phyloP scores from a whole-genome alignment of 345 rosid species.

The Sapria himalayana region DNA sequence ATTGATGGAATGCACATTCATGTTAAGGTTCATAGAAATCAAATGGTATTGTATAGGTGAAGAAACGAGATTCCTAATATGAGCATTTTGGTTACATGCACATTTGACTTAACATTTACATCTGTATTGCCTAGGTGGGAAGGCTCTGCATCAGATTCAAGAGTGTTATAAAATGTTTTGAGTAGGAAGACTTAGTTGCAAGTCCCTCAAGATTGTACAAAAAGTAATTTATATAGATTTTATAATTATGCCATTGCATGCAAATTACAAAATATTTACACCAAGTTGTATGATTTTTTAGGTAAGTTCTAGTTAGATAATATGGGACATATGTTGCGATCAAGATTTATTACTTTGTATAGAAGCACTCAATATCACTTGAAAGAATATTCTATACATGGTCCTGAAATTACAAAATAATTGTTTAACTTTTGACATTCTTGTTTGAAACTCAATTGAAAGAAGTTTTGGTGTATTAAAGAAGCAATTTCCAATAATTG shows the following conservation, averaged over 20 bases:
- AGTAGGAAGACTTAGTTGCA: not conserved
- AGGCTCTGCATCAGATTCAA: conserved; percentile 2
- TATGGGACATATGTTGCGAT: not conserved
- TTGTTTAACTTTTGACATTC: not conserved
- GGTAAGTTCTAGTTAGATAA: not conserved
- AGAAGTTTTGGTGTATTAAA: not conserved
- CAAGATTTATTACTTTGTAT: not conserved
- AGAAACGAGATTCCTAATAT: not conserved
- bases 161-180: not conserved
- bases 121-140: conserved; percentile 2
- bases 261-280: not conserved
- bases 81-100: not conserved
- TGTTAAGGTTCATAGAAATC: not conserved
- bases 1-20: conserved; percentile 1
- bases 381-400: not conserved
- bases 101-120: not conserved
- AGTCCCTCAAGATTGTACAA: not conserved
- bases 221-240: too few species aligned
- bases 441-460: not conserved
- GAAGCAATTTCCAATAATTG: not conserved
- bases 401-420: not conserved
- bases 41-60: not conserved
- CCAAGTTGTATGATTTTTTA: not conserved
- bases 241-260: too few species aligned
- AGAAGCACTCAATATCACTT: not conserved